phyloP scores from a whole-genome alignment of 2,329 filamentous ascomycete genomes.

The Tothia fuscella region DNA sequence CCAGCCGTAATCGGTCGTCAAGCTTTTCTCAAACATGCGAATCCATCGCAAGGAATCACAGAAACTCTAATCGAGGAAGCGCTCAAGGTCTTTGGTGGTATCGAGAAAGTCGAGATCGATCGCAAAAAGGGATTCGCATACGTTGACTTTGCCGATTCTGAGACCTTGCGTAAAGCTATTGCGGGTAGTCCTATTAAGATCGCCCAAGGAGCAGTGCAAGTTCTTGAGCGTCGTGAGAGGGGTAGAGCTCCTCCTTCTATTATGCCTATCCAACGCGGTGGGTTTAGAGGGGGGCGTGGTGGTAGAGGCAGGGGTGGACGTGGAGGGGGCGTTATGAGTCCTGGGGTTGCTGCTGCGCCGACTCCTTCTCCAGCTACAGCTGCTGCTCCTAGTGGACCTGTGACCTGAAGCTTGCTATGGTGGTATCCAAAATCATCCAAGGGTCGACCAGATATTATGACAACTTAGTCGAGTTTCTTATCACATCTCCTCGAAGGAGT shows the following conservation, averaged over 20 bases:
- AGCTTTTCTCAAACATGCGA: slow-evolving; percentile 45
- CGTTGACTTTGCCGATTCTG: slow-evolving; percentile 69
- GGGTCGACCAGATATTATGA: too few species aligned
- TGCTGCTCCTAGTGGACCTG: slow-evolving; percentile 7
- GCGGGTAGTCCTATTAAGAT: slow-evolving; percentile 70
- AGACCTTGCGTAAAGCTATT: slow-evolving; percentile 65
- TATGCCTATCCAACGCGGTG: slow-evolving; percentile 9
- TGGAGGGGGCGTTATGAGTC: slow-evolving; percentile 3
- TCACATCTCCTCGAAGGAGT: too few species aligned
- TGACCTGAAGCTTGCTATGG: too few species aligned
- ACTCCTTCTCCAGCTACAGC: slow-evolving; percentile 7
- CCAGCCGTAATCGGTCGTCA: slow-evolving; percentile 31
- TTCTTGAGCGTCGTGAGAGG: slow-evolving; percentile 65
- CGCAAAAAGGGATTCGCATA: slow-evolving; percentile 83
- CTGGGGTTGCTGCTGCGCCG: slow-evolving; percentile 5
- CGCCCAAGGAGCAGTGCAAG: slow-evolving; percentile 74
- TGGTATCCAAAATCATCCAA: too few species aligned
- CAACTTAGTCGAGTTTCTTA: too few species aligned
- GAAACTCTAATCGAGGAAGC: slow-evolving; percentile 64
- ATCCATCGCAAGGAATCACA: slow-evolving; percentile 83
- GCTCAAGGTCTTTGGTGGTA: slow-evolving; percentile 59
- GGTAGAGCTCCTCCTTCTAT: slow-evolving; percentile 9
- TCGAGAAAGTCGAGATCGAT: slow-evolving; percentile 80
- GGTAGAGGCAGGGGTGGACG: slow-evolving; percentile 12
- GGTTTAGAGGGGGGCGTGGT: slow-evolving; percentile 11